Evolutionary conservation across 2,329 filamentous ascomycete genomes (phyloP).

Genomic region (Sclerotinia trifoliorum): DNA sequence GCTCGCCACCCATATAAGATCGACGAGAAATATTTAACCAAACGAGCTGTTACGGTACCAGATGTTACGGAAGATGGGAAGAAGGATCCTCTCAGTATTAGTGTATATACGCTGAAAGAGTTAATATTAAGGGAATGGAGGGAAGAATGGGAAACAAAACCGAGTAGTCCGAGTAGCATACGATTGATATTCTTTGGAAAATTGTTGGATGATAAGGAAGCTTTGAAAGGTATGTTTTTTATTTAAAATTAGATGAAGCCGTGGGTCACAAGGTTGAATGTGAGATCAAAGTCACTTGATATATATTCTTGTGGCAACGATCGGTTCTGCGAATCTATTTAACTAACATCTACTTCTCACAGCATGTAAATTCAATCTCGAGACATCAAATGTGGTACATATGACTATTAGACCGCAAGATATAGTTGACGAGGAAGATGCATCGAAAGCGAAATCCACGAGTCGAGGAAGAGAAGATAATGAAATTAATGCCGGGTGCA

Average conservation of each 20-base stretch:
- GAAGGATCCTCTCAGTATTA: conserved; percentile 83
- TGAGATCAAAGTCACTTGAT: background rate
- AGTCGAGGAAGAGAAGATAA: conserved; percentile 51
- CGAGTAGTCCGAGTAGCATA: conserved; percentile 84
- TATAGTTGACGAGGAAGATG: conserved; percentile 68
- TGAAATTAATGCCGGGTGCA: conserved; percentile 58
- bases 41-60: conserved; percentile 75
- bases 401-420: conserved; percentile 91
- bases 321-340: background rate
- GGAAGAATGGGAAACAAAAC: conserved; percentile 84
- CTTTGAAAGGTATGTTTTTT: conserved; percentile 68
- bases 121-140: conserved; percentile 92
- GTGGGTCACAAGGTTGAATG: no score
- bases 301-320: background rate
- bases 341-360: conserved; percentile 11
- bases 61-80: conserved; percentile 58
- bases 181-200: conserved; percentile 90
- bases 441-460: conserved; percentile 36
- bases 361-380: conserved; percentile 78
- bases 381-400: conserved; percentile 82
- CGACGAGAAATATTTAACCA: conserved; percentile 79
- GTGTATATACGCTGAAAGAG: conserved; percentile 91
- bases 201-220: conserved; percentile 83
- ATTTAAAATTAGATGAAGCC: background rate
- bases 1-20: conserved; percentile 87